Percentiles rank a stretch among this genome's conserved stretches.
Conservation (phyloP, 2,329 filamentous ascomycete genomes). For the Sclerotinia glacialis region DNA sequence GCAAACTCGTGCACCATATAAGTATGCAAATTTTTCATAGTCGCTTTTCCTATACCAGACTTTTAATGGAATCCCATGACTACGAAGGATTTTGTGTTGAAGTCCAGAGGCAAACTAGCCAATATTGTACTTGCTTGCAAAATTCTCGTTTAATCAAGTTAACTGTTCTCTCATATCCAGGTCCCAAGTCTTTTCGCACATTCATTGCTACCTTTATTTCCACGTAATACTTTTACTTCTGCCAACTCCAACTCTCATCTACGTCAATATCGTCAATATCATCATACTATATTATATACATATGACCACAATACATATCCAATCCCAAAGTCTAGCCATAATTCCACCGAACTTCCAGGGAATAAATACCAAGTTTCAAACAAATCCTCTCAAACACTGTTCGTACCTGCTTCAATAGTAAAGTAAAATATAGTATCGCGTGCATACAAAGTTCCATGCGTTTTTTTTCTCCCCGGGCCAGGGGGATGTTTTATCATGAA, state of each 20-base stretch:
- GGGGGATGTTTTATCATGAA: too few species aligned
- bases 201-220: background rate
- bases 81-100: background rate
- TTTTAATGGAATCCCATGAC: background rate
- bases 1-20: background rate
- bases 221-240: too few species aligned
- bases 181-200: conserved; percentile 36
- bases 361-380: conserved; percentile 18
- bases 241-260: conserved; percentile 32
- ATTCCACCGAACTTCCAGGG: conserved; percentile 35
- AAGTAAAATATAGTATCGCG: too few species aligned
- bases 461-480: too few species aligned
- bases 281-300: conserved; percentile 40
- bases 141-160: background rate
- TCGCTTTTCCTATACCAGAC: background rate
- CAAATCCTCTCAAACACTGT: conserved; percentile 25
- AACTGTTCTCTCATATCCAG: conserved; percentile 3
- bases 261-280: conserved; percentile 46
- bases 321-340: conserved; percentile 32
- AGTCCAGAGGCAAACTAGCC: background rate
- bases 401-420: conserved; percentile 24
- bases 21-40: background rate
- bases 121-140: too few species aligned
- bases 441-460: conserved; percentile 39
- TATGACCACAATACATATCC: conserved; percentile 38